Conservation (phyloP, 768 basidiomycete species). For the Butyriboletus loyo region DNA sequence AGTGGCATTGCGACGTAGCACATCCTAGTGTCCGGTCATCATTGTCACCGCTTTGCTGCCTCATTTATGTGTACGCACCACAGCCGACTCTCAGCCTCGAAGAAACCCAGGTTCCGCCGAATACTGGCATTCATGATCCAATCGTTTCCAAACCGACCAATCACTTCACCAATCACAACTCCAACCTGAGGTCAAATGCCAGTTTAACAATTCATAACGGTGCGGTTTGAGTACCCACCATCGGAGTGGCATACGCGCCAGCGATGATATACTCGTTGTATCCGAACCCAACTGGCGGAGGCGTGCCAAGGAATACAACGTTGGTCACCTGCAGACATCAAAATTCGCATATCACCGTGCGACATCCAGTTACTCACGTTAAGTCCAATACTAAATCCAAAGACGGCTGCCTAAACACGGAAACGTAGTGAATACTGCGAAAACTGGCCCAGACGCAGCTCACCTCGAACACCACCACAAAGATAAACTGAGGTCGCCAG, state of each 20-base stretch:
- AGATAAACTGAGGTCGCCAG: slow-evolving; percentile 49
- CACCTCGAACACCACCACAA: slow-evolving; percentile 40
- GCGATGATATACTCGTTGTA: slow-evolving; percentile 40
- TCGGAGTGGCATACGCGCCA: slow-evolving; percentile 44
- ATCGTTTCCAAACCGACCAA: slow-evolving; percentile 52
- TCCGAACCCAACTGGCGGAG: slow-evolving; percentile 46
- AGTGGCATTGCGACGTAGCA: slow-evolving; percentile 41
- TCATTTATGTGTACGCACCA: slow-evolving; percentile 28
- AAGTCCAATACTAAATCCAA: slow-evolving; percentile 49
- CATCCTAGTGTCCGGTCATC: slow-evolving; percentile 20
- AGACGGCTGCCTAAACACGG: slow-evolving; percentile 35
- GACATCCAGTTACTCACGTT: slow-evolving; percentile 29
- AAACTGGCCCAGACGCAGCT: background rate
- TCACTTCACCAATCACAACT: slow-evolving; percentile 48
- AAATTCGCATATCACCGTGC: background rate
- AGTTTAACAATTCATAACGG: background rate
- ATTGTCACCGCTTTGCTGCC: background rate
- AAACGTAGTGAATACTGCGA: background rate
- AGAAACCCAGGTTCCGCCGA: slow-evolving; percentile 47
- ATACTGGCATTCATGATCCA: slow-evolving; percentile 43
- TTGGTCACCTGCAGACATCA: slow-evolving; percentile 44
- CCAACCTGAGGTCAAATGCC: slow-evolving; percentile 35
- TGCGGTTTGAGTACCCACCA: slow-evolving; percentile 28
- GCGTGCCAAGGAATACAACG: slow-evolving; percentile 50
- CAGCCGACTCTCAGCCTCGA: slow-evolving; percentile 48